Evolutionary conservation across 495 filamentous ascomycete genomes (phyloP), one percentile per base, ranked within the genome.

Genomic region (Daldinia concentrica): DNA sequence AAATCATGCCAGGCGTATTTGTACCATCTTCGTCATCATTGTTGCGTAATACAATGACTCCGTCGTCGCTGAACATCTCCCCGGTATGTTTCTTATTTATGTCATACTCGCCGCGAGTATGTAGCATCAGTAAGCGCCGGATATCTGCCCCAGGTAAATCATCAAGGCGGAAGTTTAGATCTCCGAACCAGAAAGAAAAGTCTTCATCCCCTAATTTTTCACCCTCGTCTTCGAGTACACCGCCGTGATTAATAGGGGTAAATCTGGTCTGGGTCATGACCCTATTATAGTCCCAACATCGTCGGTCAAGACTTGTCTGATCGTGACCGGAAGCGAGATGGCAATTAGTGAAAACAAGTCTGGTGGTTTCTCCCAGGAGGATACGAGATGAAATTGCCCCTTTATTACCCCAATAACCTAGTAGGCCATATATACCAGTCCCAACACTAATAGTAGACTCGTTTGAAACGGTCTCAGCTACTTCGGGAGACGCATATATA

Each of bases 391-490:
- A 87, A 7, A 95, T 90, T 14, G 90, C 94, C 1, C 96, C 96
- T 79, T 99, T 99, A 75, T 99, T 99, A 5, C 95, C 96, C 85
- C 97, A 88, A 68, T 96, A 97, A 0, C 95, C 95, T 79, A 95
- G 87, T 54, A 97, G 74, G 1, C 95, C 94, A 48, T 54, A 64
- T 24, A 74, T 54, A 29, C 76, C 76, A 0, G 96, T 98, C 3
- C 93, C 94, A 5, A 97, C 91, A 56, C 82, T 90, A 8, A 87
- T 87, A 11, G 88, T 93, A 73, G 91, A 93, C 57, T 97, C 88
- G 34, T 90, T 91, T 37, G 89, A 90, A 37, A 97, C 84, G 2
- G 87, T 88, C 0, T 90, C 84, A 22, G 86, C 86, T 51, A 98
- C 82, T 24, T 84, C 84, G 0, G 95, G 91, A 0, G 94, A 90